Conservation (phyloP, 2,329 filamentous ascomycete species). For the Corinectria fuckeliana region DNA sequence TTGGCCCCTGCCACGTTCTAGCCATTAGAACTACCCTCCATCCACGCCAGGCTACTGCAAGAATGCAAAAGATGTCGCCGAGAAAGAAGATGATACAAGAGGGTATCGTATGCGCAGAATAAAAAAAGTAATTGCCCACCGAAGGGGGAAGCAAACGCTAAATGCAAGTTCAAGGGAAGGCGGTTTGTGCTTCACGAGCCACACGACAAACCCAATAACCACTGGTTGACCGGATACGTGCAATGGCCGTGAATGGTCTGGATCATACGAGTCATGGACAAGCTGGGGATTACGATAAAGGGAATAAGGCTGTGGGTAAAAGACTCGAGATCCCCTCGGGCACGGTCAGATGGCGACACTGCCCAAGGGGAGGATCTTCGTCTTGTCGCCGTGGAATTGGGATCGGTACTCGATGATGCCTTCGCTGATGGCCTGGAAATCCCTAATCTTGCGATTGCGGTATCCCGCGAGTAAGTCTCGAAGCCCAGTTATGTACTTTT, state of each 20-base stretch:
- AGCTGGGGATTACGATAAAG: slow-evolving; percentile 25
- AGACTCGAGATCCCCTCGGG: neutral
- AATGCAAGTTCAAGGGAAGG: slow-evolving; percentile 5
- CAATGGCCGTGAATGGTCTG: slow-evolving; percentile 28
- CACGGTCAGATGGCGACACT: slow-evolving; percentile 47
- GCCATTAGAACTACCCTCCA: neutral
- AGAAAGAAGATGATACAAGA: slow-evolving; percentile 15
- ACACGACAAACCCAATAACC: slow-evolving; percentile 10
- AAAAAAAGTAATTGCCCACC: neutral
- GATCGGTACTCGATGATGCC: slow-evolving; percentile 72
- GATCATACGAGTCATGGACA: slow-evolving; percentile 17
- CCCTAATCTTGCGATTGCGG: slow-evolving; percentile 64
- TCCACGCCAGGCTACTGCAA: slow-evolving; percentile 13
- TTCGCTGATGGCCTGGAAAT: slow-evolving; percentile 70
- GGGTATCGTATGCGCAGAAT: slow-evolving; percentile 26
- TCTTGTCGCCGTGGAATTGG: slow-evolving; percentile 68
- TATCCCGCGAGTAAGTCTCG: slow-evolving; percentile 66
- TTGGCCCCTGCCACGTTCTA: neutral
- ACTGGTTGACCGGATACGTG: slow-evolving; percentile 20
- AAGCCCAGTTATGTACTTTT: slow-evolving; percentile 68
- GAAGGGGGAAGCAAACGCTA: slow-evolving; percentile 1
- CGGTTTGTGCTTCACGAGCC: slow-evolving; percentile 14
- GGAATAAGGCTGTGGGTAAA: slow-evolving; percentile 1
- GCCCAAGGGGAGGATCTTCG: slow-evolving; percentile 67
- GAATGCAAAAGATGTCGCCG: neutral